These are phyloP conservation scores for Mycena vitilis DNA, from an alignment of 768 basidiomycete genomes.

Conservation along the genomic window DNA sequence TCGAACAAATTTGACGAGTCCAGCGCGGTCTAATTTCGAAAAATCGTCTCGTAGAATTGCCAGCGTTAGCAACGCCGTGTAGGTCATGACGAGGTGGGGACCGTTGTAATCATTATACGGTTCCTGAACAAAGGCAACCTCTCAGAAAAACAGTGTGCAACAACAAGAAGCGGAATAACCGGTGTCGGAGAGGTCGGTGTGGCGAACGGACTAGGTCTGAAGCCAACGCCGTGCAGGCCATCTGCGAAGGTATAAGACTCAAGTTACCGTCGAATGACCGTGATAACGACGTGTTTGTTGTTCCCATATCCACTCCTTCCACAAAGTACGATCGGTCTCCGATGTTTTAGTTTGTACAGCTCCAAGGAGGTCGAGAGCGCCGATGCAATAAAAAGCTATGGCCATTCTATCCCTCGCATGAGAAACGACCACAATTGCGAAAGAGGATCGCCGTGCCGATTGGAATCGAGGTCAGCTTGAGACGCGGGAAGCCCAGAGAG, in stretches of 20 bases:
- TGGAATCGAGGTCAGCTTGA: slow-evolving; percentile 77
- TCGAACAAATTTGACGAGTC: slow-evolving; percentile 73
- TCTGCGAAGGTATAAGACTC: slow-evolving; percentile 47
- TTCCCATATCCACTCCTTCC: slow-evolving; percentile 90
- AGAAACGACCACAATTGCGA: slow-evolving; percentile 29
- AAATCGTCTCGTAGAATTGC: slow-evolving; percentile 91
- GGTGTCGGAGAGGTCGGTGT: slow-evolving; percentile 45
- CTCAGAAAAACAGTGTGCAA: slow-evolving; percentile 7
- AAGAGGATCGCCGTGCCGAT: slow-evolving; percentile 61
- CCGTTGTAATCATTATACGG: slow-evolving; percentile 66
- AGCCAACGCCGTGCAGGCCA: slow-evolving; percentile 73
- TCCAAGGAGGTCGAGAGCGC: slow-evolving; percentile 82
- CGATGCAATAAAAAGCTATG: slow-evolving; percentile 89
- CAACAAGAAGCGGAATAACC: slow-evolving; percentile 30
- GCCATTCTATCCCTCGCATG: slow-evolving; percentile 68
- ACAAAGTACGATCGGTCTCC: slow-evolving; percentile 66
- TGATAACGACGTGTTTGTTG: slow-evolving; percentile 72
- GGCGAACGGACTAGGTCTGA: slow-evolving; percentile 82
- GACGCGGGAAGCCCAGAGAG: slow-evolving; percentile 76
- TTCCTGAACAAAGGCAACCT: slow-evolving; percentile 37
- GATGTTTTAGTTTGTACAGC: slow-evolving; percentile 59
- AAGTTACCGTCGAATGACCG: not conserved
- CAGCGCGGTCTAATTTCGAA: slow-evolving; percentile 71
- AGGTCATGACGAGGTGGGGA: slow-evolving; percentile 93
- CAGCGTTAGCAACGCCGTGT: slow-evolving; percentile 87